Evolutionary conservation across 306 rosid species (phyloP).

Genomic region (cucumber (Cucumis sativus)): DNA sequence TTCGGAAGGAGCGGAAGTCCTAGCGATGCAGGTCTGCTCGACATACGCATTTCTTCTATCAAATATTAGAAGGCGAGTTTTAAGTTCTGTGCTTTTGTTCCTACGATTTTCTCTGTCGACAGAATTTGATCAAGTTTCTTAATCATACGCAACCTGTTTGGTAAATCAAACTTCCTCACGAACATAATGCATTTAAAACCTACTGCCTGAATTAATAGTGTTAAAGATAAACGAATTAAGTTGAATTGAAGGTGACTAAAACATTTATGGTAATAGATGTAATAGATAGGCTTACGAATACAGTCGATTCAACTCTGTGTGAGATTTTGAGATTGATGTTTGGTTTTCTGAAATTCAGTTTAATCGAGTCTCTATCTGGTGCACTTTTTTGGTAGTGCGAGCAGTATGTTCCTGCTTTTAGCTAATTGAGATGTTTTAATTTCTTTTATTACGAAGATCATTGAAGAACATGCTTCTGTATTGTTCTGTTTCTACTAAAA

Average conservation of each 20-base stretch:
- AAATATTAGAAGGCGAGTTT: conserved; percentile 42
- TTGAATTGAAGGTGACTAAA: background rate
- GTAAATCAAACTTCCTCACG: background rate
- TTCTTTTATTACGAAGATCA: background rate
- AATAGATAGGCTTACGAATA: background rate
- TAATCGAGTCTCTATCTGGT: background rate
- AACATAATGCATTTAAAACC: background rate
- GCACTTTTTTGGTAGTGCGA: background rate
- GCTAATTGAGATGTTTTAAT: background rate
- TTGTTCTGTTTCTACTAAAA: background rate
- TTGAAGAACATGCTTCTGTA: conserved; percentile 3
- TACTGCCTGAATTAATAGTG: background rate
- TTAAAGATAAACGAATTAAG: background rate
- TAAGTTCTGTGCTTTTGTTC: background rate
- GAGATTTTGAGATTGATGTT: background rate
- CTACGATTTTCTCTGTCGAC: background rate
- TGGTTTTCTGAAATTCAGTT: background rate
- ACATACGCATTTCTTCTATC: conserved; percentile 23
- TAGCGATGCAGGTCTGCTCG: conserved; percentile 66
- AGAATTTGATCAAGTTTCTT: background rate
- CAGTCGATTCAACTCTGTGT: background rate
- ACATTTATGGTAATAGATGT: background rate
- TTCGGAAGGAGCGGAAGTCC: conserved; percentile 79
- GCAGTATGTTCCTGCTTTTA: background rate
- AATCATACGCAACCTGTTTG: background rate